phyloP scores from a whole-genome alignment of 2,329 filamentous ascomycete species.

The Aspergillus pseudoglaucus region DNA sequence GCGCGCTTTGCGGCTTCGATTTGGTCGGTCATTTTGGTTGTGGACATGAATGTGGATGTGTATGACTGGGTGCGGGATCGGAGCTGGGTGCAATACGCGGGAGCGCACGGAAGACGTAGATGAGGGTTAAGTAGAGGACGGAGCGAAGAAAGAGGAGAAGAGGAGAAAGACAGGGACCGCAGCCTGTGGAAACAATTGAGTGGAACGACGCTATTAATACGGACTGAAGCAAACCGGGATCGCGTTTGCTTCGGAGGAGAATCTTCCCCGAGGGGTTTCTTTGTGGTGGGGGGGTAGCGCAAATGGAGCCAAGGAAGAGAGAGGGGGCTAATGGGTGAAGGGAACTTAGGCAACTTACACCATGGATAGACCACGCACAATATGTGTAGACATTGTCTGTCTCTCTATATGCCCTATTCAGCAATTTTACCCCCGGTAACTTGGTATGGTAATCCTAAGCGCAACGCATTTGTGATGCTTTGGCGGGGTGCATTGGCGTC shows the following conservation, averaged over 20 bases:
- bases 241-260: neutral
- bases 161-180: constrained; percentile 2
- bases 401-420: neutral
- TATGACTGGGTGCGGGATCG: constrained; percentile 1
- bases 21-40: constrained; percentile 25
- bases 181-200: neutral
- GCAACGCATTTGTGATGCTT: neutral
- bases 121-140: constrained; percentile 1
- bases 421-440: too few species aligned
- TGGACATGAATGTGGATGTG: neutral
- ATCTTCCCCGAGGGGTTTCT: neutral
- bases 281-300: too few species aligned
- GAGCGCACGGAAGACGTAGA: neutral
- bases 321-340: too few species aligned
- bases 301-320: too few species aligned
- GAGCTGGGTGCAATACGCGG: neutral
- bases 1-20: constrained; percentile 56
- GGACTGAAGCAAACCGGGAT: neutral
- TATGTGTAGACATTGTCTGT: neutral
- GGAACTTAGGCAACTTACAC: neutral
- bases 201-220: neutral
- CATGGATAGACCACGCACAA: neutral
- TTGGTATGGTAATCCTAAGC: too few species aligned
- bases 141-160: constrained; percentile 1
- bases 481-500: neutral